Evolutionary conservation across 2,329 filamentous ascomycete species (phyloP), one percentile per base, ranked within the genome.

Genomic region (Elsinoe fawcettii): DNA sequence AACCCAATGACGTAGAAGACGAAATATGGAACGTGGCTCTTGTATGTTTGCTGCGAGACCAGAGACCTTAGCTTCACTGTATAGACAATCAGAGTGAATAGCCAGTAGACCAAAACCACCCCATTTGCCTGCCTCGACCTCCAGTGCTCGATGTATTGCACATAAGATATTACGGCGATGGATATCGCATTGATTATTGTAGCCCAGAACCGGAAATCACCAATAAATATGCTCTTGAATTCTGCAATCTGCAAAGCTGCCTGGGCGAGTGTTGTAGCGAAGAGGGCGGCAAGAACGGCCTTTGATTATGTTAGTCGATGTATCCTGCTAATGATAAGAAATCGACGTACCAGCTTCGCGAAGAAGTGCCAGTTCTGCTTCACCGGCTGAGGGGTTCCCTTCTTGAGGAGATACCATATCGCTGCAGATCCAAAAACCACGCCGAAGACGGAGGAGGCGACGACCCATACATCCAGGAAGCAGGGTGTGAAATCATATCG

Each of bases 401-500:
- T 87, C 64, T 79, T 83, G 57, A 90, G 70, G 55, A 97, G 77
- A 76, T 88, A 88, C 83, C 86, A 92, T 41, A 95, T 74, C 27
- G 92, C 90, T 46, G 84, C 78, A 6, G 84, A 79, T 58, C 93
- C 93, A 61, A 86, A 80, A 22, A 96, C 57, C 22, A 96, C 77
- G 14, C 92, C 91, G 74, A 86, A 95, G 12, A 78, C 79, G 7
- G 89, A 88, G 25, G 96, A 88, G 1, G 80, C 74, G 32, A 87
- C 83, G 59, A 97, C 82, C 83, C 89, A 91, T 20, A 95, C 82
- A 70, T 99, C 95, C 66, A 97, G 84, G 69, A 99, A 99, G 76
- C 93, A 99, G 39, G 93, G 92, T 14, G 93, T 97, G 67, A 99
- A 90, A 74, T 99, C 93, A 73, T 90, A 96, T 70, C 92, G 81